These are phyloP conservation scores for Lumnitzera littorea DNA, from an alignment of 345 rosid genomes.

Conservation along the genomic window DNA sequence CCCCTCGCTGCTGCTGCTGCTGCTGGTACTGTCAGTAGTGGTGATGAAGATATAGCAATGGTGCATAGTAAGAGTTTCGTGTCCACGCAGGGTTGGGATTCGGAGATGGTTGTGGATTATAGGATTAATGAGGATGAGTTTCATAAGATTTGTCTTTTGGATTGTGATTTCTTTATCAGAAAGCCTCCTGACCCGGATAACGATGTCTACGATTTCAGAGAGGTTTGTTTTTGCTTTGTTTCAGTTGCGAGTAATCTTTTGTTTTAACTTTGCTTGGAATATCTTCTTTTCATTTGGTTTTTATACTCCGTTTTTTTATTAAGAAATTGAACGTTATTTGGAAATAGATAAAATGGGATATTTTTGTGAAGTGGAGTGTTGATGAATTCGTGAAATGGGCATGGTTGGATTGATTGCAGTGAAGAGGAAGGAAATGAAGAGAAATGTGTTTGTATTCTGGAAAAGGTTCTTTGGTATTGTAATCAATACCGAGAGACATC, in stretches of 20 bases:
- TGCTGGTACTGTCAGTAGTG: background rate
- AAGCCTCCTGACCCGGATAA: constrained; percentile 92
- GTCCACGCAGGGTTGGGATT: constrained; percentile 73
- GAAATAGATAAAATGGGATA: no score
- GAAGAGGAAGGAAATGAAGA: no score
- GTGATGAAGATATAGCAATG: constrained; percentile 49
- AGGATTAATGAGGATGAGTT: constrained; percentile 91
- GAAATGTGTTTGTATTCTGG: no score
- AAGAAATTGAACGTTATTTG: no score
- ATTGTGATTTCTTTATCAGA: constrained; percentile 93
- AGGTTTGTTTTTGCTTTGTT: constrained; percentile 34
- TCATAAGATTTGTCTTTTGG: constrained; percentile 70
- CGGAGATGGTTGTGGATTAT: constrained; percentile 84
- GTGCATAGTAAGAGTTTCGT: constrained; percentile 72
- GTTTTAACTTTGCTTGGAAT: background rate
- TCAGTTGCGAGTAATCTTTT: background rate
- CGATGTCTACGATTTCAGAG: constrained; percentile 92
- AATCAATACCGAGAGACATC: no score
- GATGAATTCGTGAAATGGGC: no score
- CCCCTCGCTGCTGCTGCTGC: constrained; percentile 37
- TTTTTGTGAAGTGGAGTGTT: no score
- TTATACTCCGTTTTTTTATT: no score
- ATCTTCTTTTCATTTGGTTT: background rate
- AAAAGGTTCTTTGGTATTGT: no score
- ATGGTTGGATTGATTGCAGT: no score